phyloP scores from a whole-genome alignment of 331 rosid genomes.

The Quercus lobata region DNA sequence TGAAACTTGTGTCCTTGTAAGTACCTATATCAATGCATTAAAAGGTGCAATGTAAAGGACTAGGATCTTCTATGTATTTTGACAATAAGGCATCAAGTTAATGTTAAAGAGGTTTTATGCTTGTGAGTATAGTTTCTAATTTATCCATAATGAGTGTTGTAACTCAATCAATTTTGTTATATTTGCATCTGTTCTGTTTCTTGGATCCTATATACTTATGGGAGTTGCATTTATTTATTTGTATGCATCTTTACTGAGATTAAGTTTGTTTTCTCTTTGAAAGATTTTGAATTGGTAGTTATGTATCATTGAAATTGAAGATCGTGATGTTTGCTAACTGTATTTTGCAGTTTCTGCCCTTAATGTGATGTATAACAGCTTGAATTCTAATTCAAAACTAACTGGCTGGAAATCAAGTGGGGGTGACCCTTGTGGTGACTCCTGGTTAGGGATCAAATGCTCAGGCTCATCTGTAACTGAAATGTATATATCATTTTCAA shows the following conservation, averaged over 20 bases:
- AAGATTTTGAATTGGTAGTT: background rate
- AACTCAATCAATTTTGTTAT: background rate
- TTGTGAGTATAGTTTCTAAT: background rate
- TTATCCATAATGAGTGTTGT: background rate
- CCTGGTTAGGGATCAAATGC: slow-evolving; percentile 81
- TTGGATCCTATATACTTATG: background rate
- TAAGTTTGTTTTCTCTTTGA: background rate
- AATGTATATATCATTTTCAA: slow-evolving; percentile 41
- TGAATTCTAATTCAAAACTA: slow-evolving; percentile 60
- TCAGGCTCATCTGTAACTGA: slow-evolving; percentile 73
- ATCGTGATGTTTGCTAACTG: background rate
- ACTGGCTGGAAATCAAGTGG: slow-evolving; percentile 66
- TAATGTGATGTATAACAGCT: slow-evolving; percentile 64
- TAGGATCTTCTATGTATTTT: no score
- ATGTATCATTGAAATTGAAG: background rate
- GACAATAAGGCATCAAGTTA: no score
- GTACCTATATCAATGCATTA: no score
- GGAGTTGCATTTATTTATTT: background rate
- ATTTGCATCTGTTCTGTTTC: background rate
- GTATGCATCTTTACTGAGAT: background rate
- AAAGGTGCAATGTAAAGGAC: no score
- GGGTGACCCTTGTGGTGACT: slow-evolving; percentile 88
- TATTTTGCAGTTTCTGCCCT: slow-evolving; percentile 65
- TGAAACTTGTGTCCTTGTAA: no score
- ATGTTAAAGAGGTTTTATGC: no score